Conservation (phyloP, 257 asterid genomes). For the Fraxinus anomala region DNA sequence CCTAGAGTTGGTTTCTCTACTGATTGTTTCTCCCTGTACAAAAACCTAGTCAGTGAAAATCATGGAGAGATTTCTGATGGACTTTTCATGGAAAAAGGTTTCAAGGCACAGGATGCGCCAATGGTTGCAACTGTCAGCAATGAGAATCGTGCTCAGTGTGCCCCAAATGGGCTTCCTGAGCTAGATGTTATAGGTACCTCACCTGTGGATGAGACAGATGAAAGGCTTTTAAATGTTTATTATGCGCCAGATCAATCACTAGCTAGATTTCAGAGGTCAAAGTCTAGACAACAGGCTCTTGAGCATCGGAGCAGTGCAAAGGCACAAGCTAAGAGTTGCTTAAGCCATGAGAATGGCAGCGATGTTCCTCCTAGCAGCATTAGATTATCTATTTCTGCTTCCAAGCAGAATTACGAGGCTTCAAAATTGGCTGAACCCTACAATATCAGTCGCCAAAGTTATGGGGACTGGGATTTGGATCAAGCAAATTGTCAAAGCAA, state of each 20-base stretch:
- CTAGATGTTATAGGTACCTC: constrained; percentile 47
- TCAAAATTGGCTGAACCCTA: constrained; percentile 36
- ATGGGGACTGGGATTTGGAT: constrained; percentile 32
- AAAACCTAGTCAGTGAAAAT: constrained; percentile 42
- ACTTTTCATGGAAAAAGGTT: constrained; percentile 33
- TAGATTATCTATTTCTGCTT: constrained; percentile 35
- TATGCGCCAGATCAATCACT: constrained; percentile 55
- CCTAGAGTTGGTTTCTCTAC: constrained; percentile 38
- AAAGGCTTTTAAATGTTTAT: constrained; percentile 35
- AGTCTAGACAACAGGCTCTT: constrained; percentile 84
- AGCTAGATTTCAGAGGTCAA: constrained; percentile 79
- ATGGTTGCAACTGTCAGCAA: constrained; percentile 26
- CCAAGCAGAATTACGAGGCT: constrained; percentile 33
- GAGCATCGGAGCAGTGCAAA: constrained; percentile 72
- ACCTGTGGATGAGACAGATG: constrained; percentile 54
- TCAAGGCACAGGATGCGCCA: constrained; percentile 35
- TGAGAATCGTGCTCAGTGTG: constrained; percentile 35
- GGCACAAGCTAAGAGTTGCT: constrained; percentile 39
- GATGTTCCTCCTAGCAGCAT: constrained; percentile 42
- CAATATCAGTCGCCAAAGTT: constrained; percentile 30
- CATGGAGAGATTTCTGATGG: constrained; percentile 42
- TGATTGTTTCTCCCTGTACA: constrained; percentile 45
- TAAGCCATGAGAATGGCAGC: constrained; percentile 32
- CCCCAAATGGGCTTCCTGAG: constrained; percentile 39
- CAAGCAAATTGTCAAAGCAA: constrained; percentile 33